Conservation (phyloP, 495 filamentous ascomycete genomes). For the Venustampulla echinocandica region DNA sequence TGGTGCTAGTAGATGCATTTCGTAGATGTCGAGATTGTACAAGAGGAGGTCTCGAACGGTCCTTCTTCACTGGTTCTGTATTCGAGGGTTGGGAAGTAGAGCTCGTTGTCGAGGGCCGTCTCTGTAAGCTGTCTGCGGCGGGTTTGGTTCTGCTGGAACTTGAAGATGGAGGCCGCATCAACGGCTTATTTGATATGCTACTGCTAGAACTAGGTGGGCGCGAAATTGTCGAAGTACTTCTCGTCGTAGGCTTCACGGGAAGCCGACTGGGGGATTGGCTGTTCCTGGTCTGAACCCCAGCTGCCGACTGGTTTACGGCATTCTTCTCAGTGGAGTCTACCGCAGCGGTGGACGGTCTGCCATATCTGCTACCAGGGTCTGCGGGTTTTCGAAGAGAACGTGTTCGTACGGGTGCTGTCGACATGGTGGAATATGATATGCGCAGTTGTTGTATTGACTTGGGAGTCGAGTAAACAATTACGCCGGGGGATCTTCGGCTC, state of each 20-base stretch:
- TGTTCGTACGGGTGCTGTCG: conserved; percentile 27
- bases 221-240: conserved; percentile 10
- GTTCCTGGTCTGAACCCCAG: conserved; percentile 3
- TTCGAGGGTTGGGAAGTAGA: conserved; percentile 4
- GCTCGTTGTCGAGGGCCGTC: conserved; percentile 10
- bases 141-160: conserved; percentile 14
- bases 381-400: conserved; percentile 37
- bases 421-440: conserved; percentile 12
- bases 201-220: conserved; percentile 14
- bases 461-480: background rate
- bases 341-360: background rate
- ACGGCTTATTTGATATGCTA: conserved; percentile 11
- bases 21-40: conserved; percentile 19
- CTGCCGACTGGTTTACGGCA: background rate
- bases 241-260: conserved; percentile 32
- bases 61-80: conserved; percentile 18
- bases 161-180: conserved; percentile 16
- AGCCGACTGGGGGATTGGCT: conserved; percentile 38
- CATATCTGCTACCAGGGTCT: conserved; percentile 4
- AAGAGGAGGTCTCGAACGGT: conserved; percentile 19
- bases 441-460: background rate
- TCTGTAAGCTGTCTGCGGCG: conserved; percentile 6
- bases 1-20: conserved; percentile 14
- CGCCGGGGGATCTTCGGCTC: background rate
- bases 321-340: conserved; percentile 1